Base-by-base conservation (phyloP, 306 rosid genomes). In the Vigna reflexopilosa region DNA sequence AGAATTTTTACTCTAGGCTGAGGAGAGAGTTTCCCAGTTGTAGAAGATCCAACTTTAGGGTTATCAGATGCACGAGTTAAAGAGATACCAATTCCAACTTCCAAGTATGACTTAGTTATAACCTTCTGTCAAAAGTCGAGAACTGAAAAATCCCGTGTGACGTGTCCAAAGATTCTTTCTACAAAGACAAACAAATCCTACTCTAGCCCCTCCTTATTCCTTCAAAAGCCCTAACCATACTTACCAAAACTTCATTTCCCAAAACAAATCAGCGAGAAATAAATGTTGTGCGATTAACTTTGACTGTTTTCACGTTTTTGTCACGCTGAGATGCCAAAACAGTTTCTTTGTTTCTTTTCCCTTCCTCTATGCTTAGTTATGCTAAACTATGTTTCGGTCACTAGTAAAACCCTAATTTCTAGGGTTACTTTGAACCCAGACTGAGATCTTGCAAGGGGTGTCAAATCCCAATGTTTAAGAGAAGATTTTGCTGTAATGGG, bases 161-260 rank as follows among this genome's bases (percentile, higher is more conserved):
- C 91, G 85, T 88, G 91, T 86, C 84, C 86, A 87, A 87, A 88
- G 97, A 92, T 92, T 87, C 91, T 81, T 63, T 58, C 74, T 71
- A 68, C 78, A 76, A 81, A 82, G 44, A 69, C 84, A 75, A 44
- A 75, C 70, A 54, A 75, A 79, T 76, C 84, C 50, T 70, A 72
- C 62, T 9, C 62, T 52, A 9, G 36, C 8, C 44, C 36, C 14
- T 15, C 45, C 13, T 62, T 32, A 62, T 59, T 69, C 38, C 67
- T 58, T 73, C 58, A 51, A 26, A 79, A 88, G 70, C 92, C 91
- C 91, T 92, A 87, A 84, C 84, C 81, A 83, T 76, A 76, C 55
- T 69, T 38, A 86, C 63, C 85, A 28, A 62, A 40, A 38, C 38
- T 11, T 11, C 28, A 24, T 63, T 77, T 73, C 79, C 90, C 70